Evolutionary conservation across 1,284 basidiomycete species (phyloP), one percentile per base, ranked within the genome.

Genomic region (Apiotrichum montevideense): DNA sequence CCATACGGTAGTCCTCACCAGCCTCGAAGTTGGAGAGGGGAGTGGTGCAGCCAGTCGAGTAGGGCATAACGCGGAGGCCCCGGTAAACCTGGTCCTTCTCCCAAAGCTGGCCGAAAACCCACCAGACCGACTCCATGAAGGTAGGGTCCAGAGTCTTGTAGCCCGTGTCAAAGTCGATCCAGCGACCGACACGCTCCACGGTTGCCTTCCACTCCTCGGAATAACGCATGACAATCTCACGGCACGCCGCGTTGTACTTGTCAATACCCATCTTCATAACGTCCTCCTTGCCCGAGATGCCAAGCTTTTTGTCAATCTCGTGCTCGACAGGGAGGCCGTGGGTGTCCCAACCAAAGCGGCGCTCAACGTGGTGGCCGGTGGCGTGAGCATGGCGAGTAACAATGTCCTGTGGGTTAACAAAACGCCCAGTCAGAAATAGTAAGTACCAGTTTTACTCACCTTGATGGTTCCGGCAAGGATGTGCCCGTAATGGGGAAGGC

Each of bases 131-230:
- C 80, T 99, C 96, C 96, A 99, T 98, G 77, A 92, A 99, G 29
- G 84, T 81, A 6, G 86, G 78, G 74, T 98, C 90, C 63, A 98
- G 83, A 11, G 96, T 99, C 80, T 97, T 98, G 84, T 99, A 99
- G 67, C 96, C 96, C 66, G 96, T 90, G 79, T 99, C 96, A 71
- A 98, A 99, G 78, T 98, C 96, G 78, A 99, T 98, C 96, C 96
- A 99, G 62, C 96, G 85, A 42, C 95, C 96, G 87, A 98, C 95
- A 62, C 96, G 85, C 77, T 97, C 95, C 57, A 99, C 95, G 5
- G 93, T 98, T 41, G 79, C 71, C 57, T 91, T 85, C 96, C 96
- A 99, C 74, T 98, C 94, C 13, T 82, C 81, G 5, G 94, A 84
- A 75, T 98, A 98, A 46, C 93, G 85, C 94, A 99, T 98, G 70